Evolutionary conservation across 108 stramenopile genomes (phyloP), one percentile per base, ranked within the genome.

Genomic region (Nannochloropsis oceanica): DNA sequence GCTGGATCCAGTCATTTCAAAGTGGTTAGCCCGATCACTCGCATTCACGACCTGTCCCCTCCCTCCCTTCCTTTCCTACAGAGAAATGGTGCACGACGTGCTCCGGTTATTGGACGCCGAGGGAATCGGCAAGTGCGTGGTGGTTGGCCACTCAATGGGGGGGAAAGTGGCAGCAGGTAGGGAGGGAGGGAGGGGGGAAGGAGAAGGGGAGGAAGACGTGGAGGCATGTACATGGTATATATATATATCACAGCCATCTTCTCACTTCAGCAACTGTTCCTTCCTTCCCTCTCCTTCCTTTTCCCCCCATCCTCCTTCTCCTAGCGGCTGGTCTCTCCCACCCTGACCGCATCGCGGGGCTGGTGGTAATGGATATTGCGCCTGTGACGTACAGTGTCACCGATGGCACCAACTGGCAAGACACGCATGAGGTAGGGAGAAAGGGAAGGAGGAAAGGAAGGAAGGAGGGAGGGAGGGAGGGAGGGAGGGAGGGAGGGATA

Each of bases 61-160:
- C n/a, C 22, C n/a, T 18, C n/a, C 22, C 22, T 73, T 2, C 22
- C 59, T 73, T 2, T 73, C 59, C n/a, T n/a, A 7, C 59, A 73
- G 22, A 73, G 34, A 34, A 34, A 34, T 34, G 95, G 94, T 94
- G 26, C 81, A 85, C 26, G 96, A 97, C 90, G 94, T 97, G 12
- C 43, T 94, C 44, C 84, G 89, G 27, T 92, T 94, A 80, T 83
- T 96, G 89, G 88, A 95, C 43, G 79, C 80, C 26, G 90, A 90
- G 44, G 84, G 89, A 7, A 84, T 94, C 25, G 86, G 90, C 0
- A 88, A 93, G 43, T 94, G 91, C 18, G 89, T 94, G 8, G 42
- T 98, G 27, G 91, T 96, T 12, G 97, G 96, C 13, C 97, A 98
- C 85, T 90, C 89, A 82, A 96, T 97, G 96, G 97, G 97, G 18